These are phyloP conservation scores for Xylaria sp. DNA, from an alignment of 2,329 filamentous ascomycete species.

Conservation along the genomic window DNA sequence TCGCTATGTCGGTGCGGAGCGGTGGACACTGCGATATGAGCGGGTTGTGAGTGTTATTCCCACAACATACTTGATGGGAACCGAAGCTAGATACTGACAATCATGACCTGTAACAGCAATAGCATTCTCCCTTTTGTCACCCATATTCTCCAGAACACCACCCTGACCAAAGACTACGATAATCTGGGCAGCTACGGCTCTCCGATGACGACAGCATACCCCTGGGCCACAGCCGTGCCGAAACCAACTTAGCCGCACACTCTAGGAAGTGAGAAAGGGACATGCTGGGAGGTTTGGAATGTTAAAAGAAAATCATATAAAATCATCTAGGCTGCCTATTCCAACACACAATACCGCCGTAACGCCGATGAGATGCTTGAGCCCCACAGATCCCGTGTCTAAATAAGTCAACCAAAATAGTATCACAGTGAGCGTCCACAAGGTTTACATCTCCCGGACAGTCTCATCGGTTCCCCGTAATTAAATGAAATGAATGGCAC, in stretches of 20 bases:
- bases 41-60: slow-evolving; percentile 53
- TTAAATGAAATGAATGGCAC: neutral
- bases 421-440: slow-evolving; percentile 13
- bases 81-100: slow-evolving; percentile 17
- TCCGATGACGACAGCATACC: slow-evolving; percentile 57
- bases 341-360: slow-evolving; percentile 1
- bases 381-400: slow-evolving; percentile 27
- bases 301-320: slow-evolving; percentile 24
- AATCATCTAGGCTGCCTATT: slow-evolving; percentile 17
- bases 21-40: slow-evolving; percentile 61
- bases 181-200: slow-evolving; percentile 56
- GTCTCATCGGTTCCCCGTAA: neutral
- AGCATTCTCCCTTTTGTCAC: slow-evolving; percentile 60
- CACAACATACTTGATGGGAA: neutral
- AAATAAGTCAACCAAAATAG: slow-evolving; percentile 21
- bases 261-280: neutral
- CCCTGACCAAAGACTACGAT: slow-evolving; percentile 58
- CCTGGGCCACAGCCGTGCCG: slow-evolving; percentile 56
- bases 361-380: slow-evolving; percentile 35
- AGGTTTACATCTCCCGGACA: slow-evolving; percentile 5
- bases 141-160: slow-evolving; percentile 58
- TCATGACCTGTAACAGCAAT: slow-evolving; percentile 44
- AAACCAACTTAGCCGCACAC: slow-evolving; percentile 34
- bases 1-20: slow-evolving; percentile 58
- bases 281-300: neutral